phyloP scores from a whole-genome alignment of 805 yeast species.

The Wickerhamiella australiensis region DNA sequence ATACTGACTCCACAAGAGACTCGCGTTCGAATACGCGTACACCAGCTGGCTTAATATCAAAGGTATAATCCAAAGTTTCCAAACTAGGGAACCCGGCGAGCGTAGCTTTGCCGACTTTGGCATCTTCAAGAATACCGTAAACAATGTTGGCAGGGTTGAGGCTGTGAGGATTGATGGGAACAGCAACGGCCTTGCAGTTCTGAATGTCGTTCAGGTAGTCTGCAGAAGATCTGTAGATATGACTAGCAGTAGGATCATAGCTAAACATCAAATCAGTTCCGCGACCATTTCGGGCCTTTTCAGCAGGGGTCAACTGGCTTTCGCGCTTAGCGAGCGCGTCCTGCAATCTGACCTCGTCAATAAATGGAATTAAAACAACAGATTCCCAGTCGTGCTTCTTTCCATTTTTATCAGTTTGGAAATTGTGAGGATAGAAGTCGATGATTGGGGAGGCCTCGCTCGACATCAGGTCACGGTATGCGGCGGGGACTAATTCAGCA shows the following conservation, averaged over 20 bases:
- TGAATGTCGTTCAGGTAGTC: constrained; percentile 55
- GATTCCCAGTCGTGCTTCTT: constrained; percentile 98
- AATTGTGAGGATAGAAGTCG: constrained; percentile 84
- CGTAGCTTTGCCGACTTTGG: constrained; percentile 53
- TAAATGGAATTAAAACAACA: constrained; percentile 83
- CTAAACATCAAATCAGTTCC: constrained; percentile 59
- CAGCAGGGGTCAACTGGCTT: constrained; percentile 51
- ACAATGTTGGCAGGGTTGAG: constrained; percentile 30
- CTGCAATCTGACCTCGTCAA: constrained; percentile 64
- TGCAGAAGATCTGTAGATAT: constrained; percentile 62
- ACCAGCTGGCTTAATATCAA: constrained; percentile 45
- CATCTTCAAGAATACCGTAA: constrained; percentile 52
- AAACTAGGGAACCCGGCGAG: constrained; percentile 88
- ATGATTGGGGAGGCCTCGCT: constrained; percentile 75
- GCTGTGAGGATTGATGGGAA: constrained; percentile 40
- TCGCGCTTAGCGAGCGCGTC: constrained; percentile 62
- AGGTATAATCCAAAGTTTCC: constrained; percentile 49
- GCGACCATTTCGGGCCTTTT: constrained; percentile 56
- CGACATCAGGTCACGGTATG: constrained; percentile 71
- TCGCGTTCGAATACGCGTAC: constrained; percentile 76
- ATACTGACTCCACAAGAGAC: constrained; percentile 68
- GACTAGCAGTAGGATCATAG: constrained; percentile 64
- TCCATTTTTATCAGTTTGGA: constrained; percentile 82
- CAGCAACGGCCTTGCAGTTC: constrained; percentile 66
- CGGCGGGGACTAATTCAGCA: constrained; percentile 58